Base-by-base conservation (phyloP, 2,329 filamentous ascomycete species). In the Chaetomiaceae sp. region DNA sequence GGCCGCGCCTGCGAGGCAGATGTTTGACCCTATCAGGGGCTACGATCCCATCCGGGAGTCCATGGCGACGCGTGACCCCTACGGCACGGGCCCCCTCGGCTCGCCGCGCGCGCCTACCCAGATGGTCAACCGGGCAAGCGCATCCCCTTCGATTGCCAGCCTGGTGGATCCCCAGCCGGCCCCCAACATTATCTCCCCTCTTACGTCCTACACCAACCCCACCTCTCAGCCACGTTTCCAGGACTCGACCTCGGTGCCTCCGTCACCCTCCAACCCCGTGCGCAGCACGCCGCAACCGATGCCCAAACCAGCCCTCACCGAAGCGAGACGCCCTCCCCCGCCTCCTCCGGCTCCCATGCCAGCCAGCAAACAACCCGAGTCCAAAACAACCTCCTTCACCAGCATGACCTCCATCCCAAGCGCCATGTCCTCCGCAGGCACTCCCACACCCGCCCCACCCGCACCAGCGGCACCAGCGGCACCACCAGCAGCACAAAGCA, bases 141-240 rank as follows among this genome's bases (percentile, higher is more conserved):
- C 88, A 36, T 96, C 92, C 4, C 91, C 92, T 1, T 92, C 92
- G 3, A 96, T 96, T 61, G 87, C 90, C 6, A 95, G 89, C 70
- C 79, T 96, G 53, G 89, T 96, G 47, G 90, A 96, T 61, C 87
- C 86, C 31, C 80, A 80, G 6, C 61, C 77, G 9, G 71, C 75
- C 42, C 74, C 70, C 43, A 61, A 59, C 52, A 67, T 70, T 22
- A 68, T 69, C 22, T 75, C 71, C 4, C 74, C 69, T 40, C 69
- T 68, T 14, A 68, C 71, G 4, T 69, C 69, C 15, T 72, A 71
- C 53, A 62, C 62, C 15, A 67, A 65, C 22, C 66, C 63, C 36
- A 56, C 61, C 20, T 66, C 62, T 23, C 64, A 65, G 34, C 55
- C 65, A 3, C 63, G 65, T 1, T 64, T 65, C 47, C 62, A 64